phyloP scores from a whole-genome alignment of 1,284 basidiomycete genomes.

The Ustilago hordei region DNA sequence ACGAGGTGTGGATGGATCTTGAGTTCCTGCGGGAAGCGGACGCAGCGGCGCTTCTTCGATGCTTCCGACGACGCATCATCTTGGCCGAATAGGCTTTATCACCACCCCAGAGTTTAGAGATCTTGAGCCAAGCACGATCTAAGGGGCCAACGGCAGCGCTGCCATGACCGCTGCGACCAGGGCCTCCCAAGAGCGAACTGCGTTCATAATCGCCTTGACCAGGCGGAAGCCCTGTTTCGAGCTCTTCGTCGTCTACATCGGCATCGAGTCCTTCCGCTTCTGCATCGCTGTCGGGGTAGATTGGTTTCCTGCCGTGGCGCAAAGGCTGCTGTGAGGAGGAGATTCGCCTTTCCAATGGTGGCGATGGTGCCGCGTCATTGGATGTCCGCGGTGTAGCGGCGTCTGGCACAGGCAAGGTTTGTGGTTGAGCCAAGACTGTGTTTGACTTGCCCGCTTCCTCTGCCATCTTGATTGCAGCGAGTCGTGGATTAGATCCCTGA shows the following conservation, averaged over 20 bases:
- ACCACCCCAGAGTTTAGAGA: conserved; percentile 47
- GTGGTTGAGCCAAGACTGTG: conserved; percentile 1
- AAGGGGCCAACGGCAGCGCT: conserved; percentile 20
- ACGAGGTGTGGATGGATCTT: conserved; percentile 33
- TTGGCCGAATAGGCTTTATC: conserved; percentile 42
- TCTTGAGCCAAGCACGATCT: conserved; percentile 44
- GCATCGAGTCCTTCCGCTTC: conserved; percentile 54
- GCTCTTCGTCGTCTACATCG: conserved; percentile 53
- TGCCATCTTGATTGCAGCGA: conserved; percentile 10
- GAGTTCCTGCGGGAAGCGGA: conserved; percentile 38
- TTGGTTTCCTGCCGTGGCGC: conserved; percentile 52
- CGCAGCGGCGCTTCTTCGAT: conserved; percentile 26
- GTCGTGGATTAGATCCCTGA: neutral
- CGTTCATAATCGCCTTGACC: conserved; percentile 40
- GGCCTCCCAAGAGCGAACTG: conserved; percentile 38
- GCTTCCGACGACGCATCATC: conserved; percentile 37
- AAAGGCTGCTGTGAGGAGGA: conserved; percentile 46
- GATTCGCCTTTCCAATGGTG: conserved; percentile 35
- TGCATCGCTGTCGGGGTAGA: conserved; percentile 55
- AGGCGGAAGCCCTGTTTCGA: conserved; percentile 40
- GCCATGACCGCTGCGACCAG: conserved; percentile 12
- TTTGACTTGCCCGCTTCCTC: conserved; percentile 13
- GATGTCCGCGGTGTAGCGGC: conserved; percentile 13
- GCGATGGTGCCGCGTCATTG: conserved; percentile 17
- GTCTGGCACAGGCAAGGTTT: conserved; percentile 6